These are phyloP conservation scores for Thalassiosira hispida DNA, from an alignment of 352 stramenopile genomes.

Conservation along the genomic window DNA sequence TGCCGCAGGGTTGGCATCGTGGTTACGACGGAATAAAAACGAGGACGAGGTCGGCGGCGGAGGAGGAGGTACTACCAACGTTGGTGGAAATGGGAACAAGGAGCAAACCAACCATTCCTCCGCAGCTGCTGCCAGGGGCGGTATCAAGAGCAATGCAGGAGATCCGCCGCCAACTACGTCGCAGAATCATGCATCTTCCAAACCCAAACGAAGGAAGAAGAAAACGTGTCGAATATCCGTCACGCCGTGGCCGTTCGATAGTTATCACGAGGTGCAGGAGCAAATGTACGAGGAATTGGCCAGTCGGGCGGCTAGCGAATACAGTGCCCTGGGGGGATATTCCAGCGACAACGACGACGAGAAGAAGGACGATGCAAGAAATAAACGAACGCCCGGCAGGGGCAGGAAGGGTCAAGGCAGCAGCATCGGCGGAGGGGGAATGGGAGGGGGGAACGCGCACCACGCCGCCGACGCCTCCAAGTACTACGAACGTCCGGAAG, in stretches of 20 bases:
- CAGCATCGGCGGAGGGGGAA: no score
- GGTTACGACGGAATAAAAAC: conserved; percentile 45
- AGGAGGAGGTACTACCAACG: not conserved
- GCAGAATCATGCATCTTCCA: not conserved
- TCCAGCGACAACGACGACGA: conserved; percentile 19
- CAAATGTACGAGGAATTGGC: conserved; percentile 72
- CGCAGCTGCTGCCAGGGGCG: no score
- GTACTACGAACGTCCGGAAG: conserved; percentile 70
- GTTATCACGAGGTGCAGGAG: conserved; percentile 81
- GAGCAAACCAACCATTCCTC: no score
- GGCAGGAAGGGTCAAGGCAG: no score
- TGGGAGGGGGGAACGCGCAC: no score
- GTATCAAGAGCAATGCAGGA: no score
- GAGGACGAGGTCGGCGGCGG: conserved; percentile 29
- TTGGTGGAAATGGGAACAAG: not conserved
- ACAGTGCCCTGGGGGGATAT: not conserved
- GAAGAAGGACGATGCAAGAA: conserved; percentile 23
- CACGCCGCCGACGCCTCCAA: conserved; percentile 21
- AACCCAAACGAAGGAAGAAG: conserved; percentile 37
- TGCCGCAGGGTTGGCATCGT: conserved; percentile 43
- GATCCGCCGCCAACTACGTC: no score
- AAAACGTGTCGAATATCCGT: conserved; percentile 31
- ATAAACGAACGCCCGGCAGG: not conserved
- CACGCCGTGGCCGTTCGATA: conserved; percentile 80
- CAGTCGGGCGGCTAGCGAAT: conserved; percentile 29